These are phyloP conservation scores for Trichophyton simii DNA, from an alignment of 2,329 filamentous ascomycete genomes.

Conservation along the genomic window DNA sequence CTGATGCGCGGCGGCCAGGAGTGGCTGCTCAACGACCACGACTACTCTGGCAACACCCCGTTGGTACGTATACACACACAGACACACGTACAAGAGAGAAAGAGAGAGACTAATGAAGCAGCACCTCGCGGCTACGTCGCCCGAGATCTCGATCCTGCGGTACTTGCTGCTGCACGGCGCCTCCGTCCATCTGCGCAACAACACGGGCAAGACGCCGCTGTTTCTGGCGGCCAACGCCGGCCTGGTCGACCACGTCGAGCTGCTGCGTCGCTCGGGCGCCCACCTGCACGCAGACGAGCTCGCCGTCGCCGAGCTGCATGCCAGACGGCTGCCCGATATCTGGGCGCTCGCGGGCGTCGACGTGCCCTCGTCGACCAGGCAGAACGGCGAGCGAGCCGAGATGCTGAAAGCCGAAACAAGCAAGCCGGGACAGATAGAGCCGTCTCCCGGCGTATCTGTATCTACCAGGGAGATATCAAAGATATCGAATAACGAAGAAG, in stretches of 20 bases:
- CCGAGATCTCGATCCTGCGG: conserved; percentile 43
- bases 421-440: not conserved
- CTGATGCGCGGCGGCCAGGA: conserved; percentile 55
- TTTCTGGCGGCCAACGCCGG: conserved; percentile 48
- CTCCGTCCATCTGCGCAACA: conserved; percentile 48
- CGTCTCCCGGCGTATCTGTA: not conserved
- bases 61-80: conserved; percentile 21
- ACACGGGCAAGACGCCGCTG: conserved; percentile 45
- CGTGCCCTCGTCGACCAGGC: conserved; percentile 6
- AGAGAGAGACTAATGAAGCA: conserved; percentile 14
- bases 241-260: conserved; percentile 40
- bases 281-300: conserved; percentile 48
- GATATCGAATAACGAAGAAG: too few species aligned
- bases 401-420: not conserved
- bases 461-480: not conserved
- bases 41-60: conserved; percentile 70
- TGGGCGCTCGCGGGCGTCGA: conserved; percentile 34
- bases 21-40: conserved; percentile 58
- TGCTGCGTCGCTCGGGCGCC: conserved; percentile 45
- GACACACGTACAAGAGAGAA: too few species aligned
- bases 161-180: conserved; percentile 45
- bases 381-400: not conserved
- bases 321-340: conserved; percentile 29
- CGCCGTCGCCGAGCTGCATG: conserved; percentile 39
- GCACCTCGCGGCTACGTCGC: conserved; percentile 47